Evolutionary conservation across 352 stramenopile species (phyloP).

Genomic region (Globisporangium nunn): DNA sequence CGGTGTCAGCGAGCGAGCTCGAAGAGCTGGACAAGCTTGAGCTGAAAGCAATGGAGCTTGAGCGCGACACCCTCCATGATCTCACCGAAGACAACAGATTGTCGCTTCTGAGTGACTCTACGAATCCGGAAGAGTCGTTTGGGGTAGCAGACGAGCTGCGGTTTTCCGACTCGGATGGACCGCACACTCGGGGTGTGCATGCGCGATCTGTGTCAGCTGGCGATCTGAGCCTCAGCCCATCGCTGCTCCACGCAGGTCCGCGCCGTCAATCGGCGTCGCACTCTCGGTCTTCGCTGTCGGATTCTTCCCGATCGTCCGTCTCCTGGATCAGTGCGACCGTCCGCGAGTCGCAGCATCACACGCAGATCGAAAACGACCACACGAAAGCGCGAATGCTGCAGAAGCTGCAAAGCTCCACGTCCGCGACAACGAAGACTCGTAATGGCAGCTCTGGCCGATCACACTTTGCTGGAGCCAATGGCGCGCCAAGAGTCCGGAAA

Average conservation of each 20-base stretch:
- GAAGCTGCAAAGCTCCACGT: constrained; percentile 49
- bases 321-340: constrained; percentile 23
- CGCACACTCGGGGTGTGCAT: constrained; percentile 3
- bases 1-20: constrained; percentile 66
- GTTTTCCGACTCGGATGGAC: constrained; percentile 6
- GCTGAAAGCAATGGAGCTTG: constrained; percentile 36
- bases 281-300: constrained; percentile 27
- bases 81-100: constrained; percentile 23
- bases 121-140: constrained; percentile 4
- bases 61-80: constrained; percentile 30
- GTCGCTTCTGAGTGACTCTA: constrained; percentile 32
- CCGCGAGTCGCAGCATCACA: constrained; percentile 36
- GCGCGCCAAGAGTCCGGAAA: constrained; percentile 41
- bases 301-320: constrained; percentile 19
- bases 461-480: neutral
- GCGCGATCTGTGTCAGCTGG: constrained; percentile 7
- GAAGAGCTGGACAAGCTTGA: constrained; percentile 87
- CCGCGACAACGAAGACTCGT: constrained; percentile 9
- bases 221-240: constrained; percentile 7
- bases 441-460: neutral
- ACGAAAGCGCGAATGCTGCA: constrained; percentile 57
- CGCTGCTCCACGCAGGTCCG: neutral
- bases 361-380: constrained; percentile 51
- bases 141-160: neutral
- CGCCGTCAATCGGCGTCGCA: constrained; percentile 26